Evolutionary conservation across 495 filamentous ascomycete species (phyloP), one percentile per base, ranked within the genome.

Genomic region (Hypoxylon fuscum): DNA sequence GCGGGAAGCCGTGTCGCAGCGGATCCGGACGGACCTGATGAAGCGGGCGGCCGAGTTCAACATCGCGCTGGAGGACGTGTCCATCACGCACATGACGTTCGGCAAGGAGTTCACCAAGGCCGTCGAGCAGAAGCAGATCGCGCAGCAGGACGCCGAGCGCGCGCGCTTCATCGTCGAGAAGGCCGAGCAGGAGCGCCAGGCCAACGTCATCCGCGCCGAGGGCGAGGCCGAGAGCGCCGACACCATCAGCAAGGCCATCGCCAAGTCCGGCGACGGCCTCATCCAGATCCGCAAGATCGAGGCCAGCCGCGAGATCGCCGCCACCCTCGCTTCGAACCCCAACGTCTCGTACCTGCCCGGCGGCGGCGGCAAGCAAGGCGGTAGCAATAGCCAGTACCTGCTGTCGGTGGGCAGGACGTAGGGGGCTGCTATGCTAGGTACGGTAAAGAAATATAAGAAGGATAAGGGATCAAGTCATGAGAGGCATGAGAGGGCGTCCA

Each of bases 31-130:
- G 65, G 95, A 99, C 77, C 89, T 99, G 29, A 87, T 96, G 74
- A 93, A 92, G 83, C 93, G 95, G 48, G 95, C 95, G n/a, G 72
- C 86, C 45, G 96, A 99, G 76, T 99, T 99, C 87, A 97, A 99
- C 83, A 99, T 99, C 76, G 90, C 91, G 27, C 90, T 99, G 37
- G 95, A 99, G 77, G 95, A 99, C 70, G 95, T 99, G 55, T 96
- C 91, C 68, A 99, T 99, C 82, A 99, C 95, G 37, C 95, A 99
- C 86, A 98, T 99, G 95, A 98, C 95, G 51, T 99, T 99, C 77
- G 95, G 95, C 54, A 93, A 92, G 80, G 95, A 99, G 80, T 99
- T 99, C 87, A 99, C 95, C 56, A 86, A 87, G 62, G 95, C 95
- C 59, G 95, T 99, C 69, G 95, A 99, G 81, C 96, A 99, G 84